phyloP scores from a whole-genome alignment of 306 rosid species.

The Prunus mira region DNA sequence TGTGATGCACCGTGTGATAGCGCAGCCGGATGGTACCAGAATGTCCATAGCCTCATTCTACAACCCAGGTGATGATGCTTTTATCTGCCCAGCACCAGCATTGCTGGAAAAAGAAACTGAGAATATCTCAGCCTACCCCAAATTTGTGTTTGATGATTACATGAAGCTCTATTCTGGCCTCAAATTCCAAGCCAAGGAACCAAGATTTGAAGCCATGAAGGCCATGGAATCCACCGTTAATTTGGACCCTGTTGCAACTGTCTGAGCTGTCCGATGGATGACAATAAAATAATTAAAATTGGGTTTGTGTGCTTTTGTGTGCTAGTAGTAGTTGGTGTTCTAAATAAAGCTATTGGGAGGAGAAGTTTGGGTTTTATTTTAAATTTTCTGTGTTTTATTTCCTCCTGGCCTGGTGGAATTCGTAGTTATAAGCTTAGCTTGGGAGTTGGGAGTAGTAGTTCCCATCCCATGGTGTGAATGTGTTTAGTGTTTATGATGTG shows the following conservation, averaged over 20 bases:
- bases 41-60: conserved; percentile 96
- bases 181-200: conserved; percentile 92
- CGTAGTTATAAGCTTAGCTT: neutral
- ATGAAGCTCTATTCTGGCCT: conserved; percentile 87
- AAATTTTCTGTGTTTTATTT: neutral
- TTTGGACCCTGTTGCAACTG: conserved; percentile 54
- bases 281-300: neutral
- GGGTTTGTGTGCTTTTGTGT: neutral
- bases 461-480: neutral
- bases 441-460: neutral
- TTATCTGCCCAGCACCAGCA: conserved; percentile 74
- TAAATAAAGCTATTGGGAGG: neutral
- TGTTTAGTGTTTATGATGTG: neutral
- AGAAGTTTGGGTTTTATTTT: neutral
- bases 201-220: conserved; percentile 94
- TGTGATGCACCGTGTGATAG: conserved; percentile 74
- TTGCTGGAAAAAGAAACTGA: conserved; percentile 54
- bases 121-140: conserved; percentile 59
- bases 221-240: conserved; percentile 41
- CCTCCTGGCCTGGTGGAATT: neutral
- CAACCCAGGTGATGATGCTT: conserved; percentile 85
- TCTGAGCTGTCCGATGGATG: conserved; percentile 22
- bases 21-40: conserved; percentile 69
- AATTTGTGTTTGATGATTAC: conserved; percentile 89
- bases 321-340: neutral